Conservation (phyloP, 495 filamentous ascomycete species). For the Podospora pseudopauciseta region DNA sequence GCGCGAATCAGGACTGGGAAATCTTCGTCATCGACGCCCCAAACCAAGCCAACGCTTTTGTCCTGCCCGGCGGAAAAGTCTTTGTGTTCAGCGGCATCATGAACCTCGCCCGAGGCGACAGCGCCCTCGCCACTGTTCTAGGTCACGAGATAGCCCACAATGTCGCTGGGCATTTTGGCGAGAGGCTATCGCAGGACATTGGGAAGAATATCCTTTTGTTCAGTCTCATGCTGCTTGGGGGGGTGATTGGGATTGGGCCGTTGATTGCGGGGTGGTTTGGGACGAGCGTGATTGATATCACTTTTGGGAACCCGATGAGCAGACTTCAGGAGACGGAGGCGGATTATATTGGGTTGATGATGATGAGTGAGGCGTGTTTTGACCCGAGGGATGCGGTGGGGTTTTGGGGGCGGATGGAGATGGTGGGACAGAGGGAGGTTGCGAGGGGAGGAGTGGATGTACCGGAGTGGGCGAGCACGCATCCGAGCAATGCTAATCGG, state of each 20-base stretch:
- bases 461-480: slow-evolving; percentile 81
- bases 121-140: slow-evolving; percentile 77
- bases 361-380: slow-evolving; percentile 59
- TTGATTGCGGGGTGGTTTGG: slow-evolving; percentile 40
- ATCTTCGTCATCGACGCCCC: slow-evolving; percentile 77
- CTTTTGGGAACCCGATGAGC: slow-evolving; percentile 65
- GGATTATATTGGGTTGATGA: slow-evolving; percentile 82
- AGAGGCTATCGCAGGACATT: slow-evolving; percentile 65
- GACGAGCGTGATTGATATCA: slow-evolving; percentile 52
- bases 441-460: slow-evolving; percentile 49
- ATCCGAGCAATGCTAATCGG: slow-evolving; percentile 71
- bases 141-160: slow-evolving; percentile 96
- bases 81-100: slow-evolving; percentile 88
- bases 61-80: slow-evolving; percentile 88
- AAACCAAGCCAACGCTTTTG: slow-evolving; percentile 70
- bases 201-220: slow-evolving; percentile 53
- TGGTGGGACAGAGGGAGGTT: slow-evolving; percentile 16
- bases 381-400: slow-evolving; percentile 68
- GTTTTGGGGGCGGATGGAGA: slow-evolving; percentile 78
- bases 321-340: slow-evolving; percentile 65
- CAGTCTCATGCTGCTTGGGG: slow-evolving; percentile 47
- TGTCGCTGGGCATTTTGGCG: slow-evolving; percentile 73
- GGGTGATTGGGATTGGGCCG: slow-evolving; percentile 47
- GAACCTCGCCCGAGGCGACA: slow-evolving; percentile 64
- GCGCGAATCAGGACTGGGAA: slow-evolving; percentile 63